Base-by-base conservation (phyloP, 2,329 filamentous ascomycete species). In the Coniochaeta sp. region DNA sequence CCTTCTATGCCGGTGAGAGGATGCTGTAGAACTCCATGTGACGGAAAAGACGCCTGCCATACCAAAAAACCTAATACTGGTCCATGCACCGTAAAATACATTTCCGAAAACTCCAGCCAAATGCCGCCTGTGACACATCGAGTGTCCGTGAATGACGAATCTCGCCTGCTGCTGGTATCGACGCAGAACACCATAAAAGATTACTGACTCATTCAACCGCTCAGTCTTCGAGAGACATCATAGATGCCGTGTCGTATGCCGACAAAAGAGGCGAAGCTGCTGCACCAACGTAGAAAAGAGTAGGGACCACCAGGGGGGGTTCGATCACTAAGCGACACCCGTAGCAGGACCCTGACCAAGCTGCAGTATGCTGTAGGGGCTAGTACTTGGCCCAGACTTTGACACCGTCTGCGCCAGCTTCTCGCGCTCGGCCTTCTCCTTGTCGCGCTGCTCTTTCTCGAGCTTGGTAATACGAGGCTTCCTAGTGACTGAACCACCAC, bases 401-500 rank as follows among this genome's bases (percentile, higher is more conserved):
- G 74, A 73, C 34, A 71, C 67, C 38, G 77, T 63, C 65, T 74
- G 73, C 3, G 75, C 77, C 64, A 77, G 64, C 60, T 68, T 76
- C 72, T 93, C 89, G 47, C 89, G 81, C 64, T 92, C 89, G 7
- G 87, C 80, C 76, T 95, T 95, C 72, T 96, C 91, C 52, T 85
- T 83, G 68, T 96, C 91, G 74, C 91, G 86, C 69, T 88, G 85
- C 63, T 89, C 88, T 67, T 91, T 90, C 70, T 93, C 89, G 40
- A 90, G 89, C 72, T 96, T 96, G 43, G 89, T 95, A 66, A 91
- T 88, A 47, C 93, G 87, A 58, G 91, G 90, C 73, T 96, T 96
- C 66, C 92, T 83, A 22, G 88, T 84, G 0, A 88, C 87, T 12
- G 84, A 81, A 52, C 90, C 89, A 58, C 90, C 90, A 47, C 91